Conservation (phyloP, 2,329 filamentous ascomycete species). For the Didymella sp. region DNA sequence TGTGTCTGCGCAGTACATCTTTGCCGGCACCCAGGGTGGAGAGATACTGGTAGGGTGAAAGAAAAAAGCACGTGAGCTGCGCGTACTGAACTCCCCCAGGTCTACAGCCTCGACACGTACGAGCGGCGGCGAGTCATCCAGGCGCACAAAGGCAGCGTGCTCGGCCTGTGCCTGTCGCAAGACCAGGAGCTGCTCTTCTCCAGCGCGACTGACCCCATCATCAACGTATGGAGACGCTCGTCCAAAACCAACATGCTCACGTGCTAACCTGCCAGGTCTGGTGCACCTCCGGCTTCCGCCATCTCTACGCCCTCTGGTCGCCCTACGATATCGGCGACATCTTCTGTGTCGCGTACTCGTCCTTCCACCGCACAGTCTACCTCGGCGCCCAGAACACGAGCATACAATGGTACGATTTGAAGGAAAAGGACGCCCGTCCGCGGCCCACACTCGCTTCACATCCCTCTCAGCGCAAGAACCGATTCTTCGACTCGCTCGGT, state of each 20-base stretch:
- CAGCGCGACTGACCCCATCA: conserved; percentile 88
- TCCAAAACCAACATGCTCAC: neutral
- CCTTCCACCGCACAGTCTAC: conserved; percentile 80
- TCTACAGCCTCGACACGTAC: conserved; percentile 90
- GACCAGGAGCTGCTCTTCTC: conserved; percentile 83
- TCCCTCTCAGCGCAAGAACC: conserved; percentile 77
- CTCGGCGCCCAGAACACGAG: conserved; percentile 92
- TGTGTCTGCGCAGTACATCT: conserved; percentile 81
- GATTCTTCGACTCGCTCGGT: conserved; percentile 91
- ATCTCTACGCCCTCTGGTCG: conserved; percentile 89
- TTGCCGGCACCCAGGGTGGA: conserved; percentile 90
- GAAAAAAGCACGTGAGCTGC: neutral
- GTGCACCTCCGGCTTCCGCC: conserved; percentile 76
- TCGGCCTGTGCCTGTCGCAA: conserved; percentile 80
- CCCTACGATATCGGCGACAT: conserved; percentile 94
- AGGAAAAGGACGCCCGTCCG: conserved; percentile 66
- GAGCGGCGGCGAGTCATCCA: conserved; percentile 79
- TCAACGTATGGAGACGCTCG: conserved; percentile 66
- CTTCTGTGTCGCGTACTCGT: conserved; percentile 91
- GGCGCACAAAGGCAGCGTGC: conserved; percentile 89
- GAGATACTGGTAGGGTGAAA: conserved; percentile 71
- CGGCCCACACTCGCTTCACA: conserved; percentile 71
- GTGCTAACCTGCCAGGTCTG: conserved; percentile 64
- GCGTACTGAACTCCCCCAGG: conserved; percentile 45
- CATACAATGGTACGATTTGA: conserved; percentile 88